Base-by-base conservation (phyloP, 2,329 filamentous ascomycete species). In the Apiospora phragmitis region DNA sequence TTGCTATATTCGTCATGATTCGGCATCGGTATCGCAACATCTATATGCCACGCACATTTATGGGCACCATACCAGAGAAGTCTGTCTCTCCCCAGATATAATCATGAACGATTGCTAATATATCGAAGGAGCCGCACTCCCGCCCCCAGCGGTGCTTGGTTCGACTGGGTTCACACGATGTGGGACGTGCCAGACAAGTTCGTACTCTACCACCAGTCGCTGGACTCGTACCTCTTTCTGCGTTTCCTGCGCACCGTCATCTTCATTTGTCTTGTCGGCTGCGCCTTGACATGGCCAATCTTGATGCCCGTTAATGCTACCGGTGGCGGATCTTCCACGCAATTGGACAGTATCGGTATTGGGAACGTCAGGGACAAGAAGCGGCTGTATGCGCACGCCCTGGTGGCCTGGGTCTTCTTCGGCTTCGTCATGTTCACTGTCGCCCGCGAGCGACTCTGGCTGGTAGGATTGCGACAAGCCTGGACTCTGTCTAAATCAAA, bases 391-490 rank as follows among this genome's bases (percentile, higher is more conserved):
- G 95, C 94, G 0, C 94, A 97, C 79, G 88, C 89, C n/a, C 86
- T 92, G 62, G 85, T 96, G 42, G 93, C 92, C 0, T 97, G 93
- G 88, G 82, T 94, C 68, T 97, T 95, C 79, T 94, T 97, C 76
- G 87, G 89, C 70, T 98, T 98, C 80, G 87, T 99, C 71, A 91
- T 98, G 81, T 95, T 94, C 81, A 93, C 94, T 77, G 90, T 99
- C 69, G 94, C 94, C 41, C 90, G 96, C 72, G 96, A 99, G 81
- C 91, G 91, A 78, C 92, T 99, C 76, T 98, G 92, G 87, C 97
- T 94, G 81, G 93, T 98, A 84, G 97, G 97, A 77, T 83, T 98
- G 68, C 93, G 95, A 74, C 96, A 98, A 83, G 95, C 95, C 0
- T 98, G 97, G 83, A 89, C 95, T n/a, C 86, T 97, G 70, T 93